Evolutionary conservation across 352 stramenopile species (phyloP), one percentile per base, ranked within the genome.

Genomic region (Pythium scleroteichum): DNA sequence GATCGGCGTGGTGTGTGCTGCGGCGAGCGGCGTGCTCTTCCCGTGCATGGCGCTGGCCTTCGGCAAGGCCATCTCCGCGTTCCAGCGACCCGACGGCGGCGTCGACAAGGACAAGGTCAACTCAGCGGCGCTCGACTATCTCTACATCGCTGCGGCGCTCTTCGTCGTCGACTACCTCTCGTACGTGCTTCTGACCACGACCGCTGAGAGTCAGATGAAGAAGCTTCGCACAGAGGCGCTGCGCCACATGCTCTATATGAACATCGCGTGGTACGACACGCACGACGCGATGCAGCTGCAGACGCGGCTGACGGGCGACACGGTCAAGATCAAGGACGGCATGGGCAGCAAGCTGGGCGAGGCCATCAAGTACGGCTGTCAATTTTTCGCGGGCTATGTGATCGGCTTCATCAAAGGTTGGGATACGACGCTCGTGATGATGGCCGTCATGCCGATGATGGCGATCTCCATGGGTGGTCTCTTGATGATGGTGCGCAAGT

Each of bases 361-460:
- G 24, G 22, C 53, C 24, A 33, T 71, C 27, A 62, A 62, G 16
- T 75, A 63, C 45, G 38, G 54, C 16, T 53, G 33, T 17, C 64
- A 72, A 39, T 75, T 75, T 41, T 6, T 71, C n/a, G 46, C 48
- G 3, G 68, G 68, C 14, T 72, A 70, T 42, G n/a, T 53, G 4
- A 69, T 75, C 51, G 68, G 64, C 58, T 70, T 75, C 42, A 45
- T 29, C 23, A 54, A 61, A 23, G 63, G 64, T 16, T 75, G 68
- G 68, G 64, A 72, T 47, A 47, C 72, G 27, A 50, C 58, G n/a
- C 51, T 75, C 10, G 64, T 70, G n/a, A 75, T 75, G 68, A 52
- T 23, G 7, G 56, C 26, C 9, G 53, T 62, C 20, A 72, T 71
- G 54, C 68, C 68, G 2, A 20, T 75, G 19, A 62, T 68, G 39